A percentile compares a stretch with the other conserved stretches of the same genome.
Evolutionary conservation across 805 yeast species (phyloP).

Genomic region (Saturnispora bothae): DNA sequence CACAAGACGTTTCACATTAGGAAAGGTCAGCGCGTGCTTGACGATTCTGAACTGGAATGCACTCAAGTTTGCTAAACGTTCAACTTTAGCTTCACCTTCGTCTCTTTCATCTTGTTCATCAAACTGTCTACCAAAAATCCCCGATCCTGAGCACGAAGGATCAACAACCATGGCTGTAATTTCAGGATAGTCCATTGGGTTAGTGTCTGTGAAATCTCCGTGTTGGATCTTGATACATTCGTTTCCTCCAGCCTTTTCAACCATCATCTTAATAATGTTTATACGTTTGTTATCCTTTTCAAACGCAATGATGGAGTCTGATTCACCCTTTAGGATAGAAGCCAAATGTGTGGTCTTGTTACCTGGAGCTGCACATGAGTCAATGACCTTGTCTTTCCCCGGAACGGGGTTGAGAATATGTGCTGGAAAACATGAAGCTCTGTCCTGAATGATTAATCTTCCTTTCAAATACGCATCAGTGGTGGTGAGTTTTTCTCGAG

Average conservation of each 20-base stretch:
- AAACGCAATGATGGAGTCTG: slow-evolving; percentile 60
- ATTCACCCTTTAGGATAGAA: slow-evolving; percentile 37
- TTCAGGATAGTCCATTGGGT: slow-evolving; percentile 47
- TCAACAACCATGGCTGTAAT: slow-evolving; percentile 83
- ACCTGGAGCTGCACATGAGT: slow-evolving; percentile 98
- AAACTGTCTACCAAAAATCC: slow-evolving; percentile 83
- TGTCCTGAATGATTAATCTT: slow-evolving; percentile 79
- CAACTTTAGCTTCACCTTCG: slow-evolving; percentile 29
- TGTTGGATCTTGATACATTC: slow-evolving; percentile 33
- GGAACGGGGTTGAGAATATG: slow-evolving; percentile 56
- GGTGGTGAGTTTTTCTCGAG: slow-evolving; percentile 57
- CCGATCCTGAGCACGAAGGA: slow-evolving; percentile 97
- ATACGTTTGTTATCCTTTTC: slow-evolving; percentile 76
- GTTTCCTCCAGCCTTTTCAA: slow-evolving; percentile 60
- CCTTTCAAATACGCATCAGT: slow-evolving; percentile 68
- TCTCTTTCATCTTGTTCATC: slow-evolving; percentile 41
- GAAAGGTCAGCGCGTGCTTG: slow-evolving; percentile 79
- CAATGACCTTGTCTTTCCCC: slow-evolving; percentile 56
- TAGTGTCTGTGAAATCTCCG: slow-evolving; percentile 52
- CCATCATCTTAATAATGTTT: slow-evolving; percentile 62
- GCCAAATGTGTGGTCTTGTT: slow-evolving; percentile 94
- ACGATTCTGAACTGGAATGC: slow-evolving; percentile 83
- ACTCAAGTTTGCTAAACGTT: slow-evolving; percentile 62
- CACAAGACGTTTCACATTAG: slow-evolving; percentile 65
- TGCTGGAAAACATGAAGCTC: slow-evolving; percentile 97